Evolutionary conservation across 306 rosid genomes (phyloP).

Genomic region (Ormosia semicastrata): DNA sequence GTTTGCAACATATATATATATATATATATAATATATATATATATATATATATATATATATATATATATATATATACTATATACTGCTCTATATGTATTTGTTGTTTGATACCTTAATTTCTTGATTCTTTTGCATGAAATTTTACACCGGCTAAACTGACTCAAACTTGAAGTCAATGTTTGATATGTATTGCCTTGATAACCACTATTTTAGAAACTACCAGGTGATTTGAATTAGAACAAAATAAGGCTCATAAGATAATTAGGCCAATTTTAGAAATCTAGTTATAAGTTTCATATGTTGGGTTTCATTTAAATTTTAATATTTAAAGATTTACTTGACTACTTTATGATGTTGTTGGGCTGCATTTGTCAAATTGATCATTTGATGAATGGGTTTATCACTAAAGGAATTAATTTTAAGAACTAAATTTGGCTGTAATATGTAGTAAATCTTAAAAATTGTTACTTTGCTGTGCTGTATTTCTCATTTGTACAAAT

Average conservation of each 20-base stretch:
- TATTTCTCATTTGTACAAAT: neutral
- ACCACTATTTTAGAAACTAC: neutral
- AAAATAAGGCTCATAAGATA: neutral
- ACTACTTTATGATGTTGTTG: slow-evolving; percentile 12
- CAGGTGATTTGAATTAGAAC: neutral
- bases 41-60: neutral
- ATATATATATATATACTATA: neutral
- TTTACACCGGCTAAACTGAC: neutral
- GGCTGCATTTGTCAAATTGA: neutral
- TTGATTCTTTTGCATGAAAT: neutral
- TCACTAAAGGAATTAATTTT: neutral
- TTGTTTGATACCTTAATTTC: slow-evolving; percentile 3
- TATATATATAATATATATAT: neutral
- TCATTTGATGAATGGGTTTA: slow-evolving; percentile 4
- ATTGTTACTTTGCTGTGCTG: neutral
- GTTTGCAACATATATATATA: slow-evolving; percentile 25
- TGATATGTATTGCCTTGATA: neutral
- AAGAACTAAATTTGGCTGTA: neutral
- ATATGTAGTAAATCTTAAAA: neutral
- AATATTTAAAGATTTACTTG: neutral
- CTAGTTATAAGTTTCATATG: neutral
- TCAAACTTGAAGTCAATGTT: slow-evolving; percentile 16
- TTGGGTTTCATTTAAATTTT: neutral
- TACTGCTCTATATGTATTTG: neutral
- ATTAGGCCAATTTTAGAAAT: neutral